phyloP scores from a whole-genome alignment of 345 rosid species.

The Lagerstroemia speciosa region DNA sequence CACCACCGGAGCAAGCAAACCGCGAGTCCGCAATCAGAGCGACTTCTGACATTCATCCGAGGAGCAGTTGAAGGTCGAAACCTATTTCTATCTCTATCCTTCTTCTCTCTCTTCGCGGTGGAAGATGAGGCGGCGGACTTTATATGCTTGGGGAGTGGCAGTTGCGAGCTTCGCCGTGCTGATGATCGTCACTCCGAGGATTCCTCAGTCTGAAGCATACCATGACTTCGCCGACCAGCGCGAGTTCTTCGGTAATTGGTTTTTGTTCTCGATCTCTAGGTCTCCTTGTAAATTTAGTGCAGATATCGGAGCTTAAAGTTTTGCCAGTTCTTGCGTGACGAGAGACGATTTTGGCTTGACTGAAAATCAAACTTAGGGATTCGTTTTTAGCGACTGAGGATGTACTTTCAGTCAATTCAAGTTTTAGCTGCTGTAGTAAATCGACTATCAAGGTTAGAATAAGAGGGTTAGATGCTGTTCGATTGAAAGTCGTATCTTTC shows the following conservation, averaged over 20 bases:
- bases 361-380: background rate
- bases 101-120: background rate
- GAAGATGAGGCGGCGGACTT: constrained; percentile 46
- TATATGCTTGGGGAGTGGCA: constrained; percentile 59
- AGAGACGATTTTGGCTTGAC: background rate
- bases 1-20: background rate
- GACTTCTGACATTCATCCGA: background rate
- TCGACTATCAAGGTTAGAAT: background rate
- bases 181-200: constrained; percentile 80
- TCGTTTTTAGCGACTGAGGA: background rate
- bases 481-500: too few relatives aligned
- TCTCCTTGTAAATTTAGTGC: background rate
- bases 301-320: background rate
- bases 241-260: constrained; percentile 49
- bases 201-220: constrained; percentile 74
- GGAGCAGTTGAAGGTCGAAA: background rate
- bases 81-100: background rate
- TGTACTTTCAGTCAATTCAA: background rate
- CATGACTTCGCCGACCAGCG: constrained; percentile 94
- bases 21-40: constrained; percentile 2
- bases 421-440: background rate
- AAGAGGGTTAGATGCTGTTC: too few relatives aligned
- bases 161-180: constrained; percentile 52
- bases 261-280: background rate
- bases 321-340: background rate